Conservation (phyloP, 2,329 filamentous ascomycete genomes). For the Phaeomoniella chlamydospora region DNA sequence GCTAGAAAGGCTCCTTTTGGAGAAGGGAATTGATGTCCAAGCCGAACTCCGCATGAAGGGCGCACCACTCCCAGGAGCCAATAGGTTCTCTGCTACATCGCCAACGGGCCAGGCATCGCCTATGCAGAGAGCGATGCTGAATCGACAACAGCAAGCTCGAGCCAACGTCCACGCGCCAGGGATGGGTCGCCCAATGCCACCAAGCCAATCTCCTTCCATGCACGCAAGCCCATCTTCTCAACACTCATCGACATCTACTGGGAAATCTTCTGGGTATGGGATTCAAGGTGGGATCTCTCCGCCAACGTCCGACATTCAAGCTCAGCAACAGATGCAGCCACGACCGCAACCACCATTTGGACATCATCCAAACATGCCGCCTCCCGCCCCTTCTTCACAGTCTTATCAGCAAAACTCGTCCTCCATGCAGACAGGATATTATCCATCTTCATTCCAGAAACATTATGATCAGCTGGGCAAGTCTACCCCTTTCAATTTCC, state of each 20-base stretch:
- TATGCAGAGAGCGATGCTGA: constrained; percentile 67
- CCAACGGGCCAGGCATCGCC: constrained; percentile 59
- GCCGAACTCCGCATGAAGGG: constrained; percentile 87
- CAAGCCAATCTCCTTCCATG: constrained; percentile 52
- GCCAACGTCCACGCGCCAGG: constrained; percentile 14
- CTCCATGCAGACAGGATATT: constrained; percentile 43
- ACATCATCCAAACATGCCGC: constrained; percentile 19
- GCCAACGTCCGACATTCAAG: constrained; percentile 40
- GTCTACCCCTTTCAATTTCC: constrained; percentile 40
- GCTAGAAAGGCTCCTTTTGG: constrained; percentile 83
- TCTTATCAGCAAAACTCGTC: constrained; percentile 1
- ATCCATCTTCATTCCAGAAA: constrained; percentile 78
- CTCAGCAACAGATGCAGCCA: constrained; percentile 32
- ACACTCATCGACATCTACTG: constrained; percentile 48
- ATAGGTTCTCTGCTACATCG: constrained; percentile 35
- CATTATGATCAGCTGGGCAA: constrained; percentile 94
- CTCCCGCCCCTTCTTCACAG: not conserved
- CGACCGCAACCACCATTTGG: constrained; percentile 31
- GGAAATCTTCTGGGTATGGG: constrained; percentile 47
- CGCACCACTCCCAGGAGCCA: constrained; percentile 61
- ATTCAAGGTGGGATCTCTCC: constrained; percentile 48
- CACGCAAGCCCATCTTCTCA: constrained; percentile 77
- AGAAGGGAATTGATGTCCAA: constrained; percentile 97
- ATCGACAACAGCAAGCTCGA: constrained; percentile 42
- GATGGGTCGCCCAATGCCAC: constrained; percentile 13